Evolutionary conservation across 2,329 filamentous ascomycete species (phyloP).

Genomic region (Epichloe hybrida): DNA sequence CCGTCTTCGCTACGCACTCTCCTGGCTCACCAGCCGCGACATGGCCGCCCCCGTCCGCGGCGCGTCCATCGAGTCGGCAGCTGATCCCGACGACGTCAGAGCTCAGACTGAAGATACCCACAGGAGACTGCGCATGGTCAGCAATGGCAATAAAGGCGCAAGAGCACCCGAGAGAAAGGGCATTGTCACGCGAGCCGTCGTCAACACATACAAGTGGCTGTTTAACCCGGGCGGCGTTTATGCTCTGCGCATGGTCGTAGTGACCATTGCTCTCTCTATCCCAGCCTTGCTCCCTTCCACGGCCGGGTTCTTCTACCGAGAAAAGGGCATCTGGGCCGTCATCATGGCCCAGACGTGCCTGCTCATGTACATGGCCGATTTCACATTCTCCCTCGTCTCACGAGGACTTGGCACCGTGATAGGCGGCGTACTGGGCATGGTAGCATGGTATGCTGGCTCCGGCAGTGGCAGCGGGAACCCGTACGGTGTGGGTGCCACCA

Average conservation of each 20-base stretch:
- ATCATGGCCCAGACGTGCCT: conserved; percentile 37
- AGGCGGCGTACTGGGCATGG: conserved; percentile 32
- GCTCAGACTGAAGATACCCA: conserved; percentile 22
- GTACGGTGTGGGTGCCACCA: conserved; percentile 33
- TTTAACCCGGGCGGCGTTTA: conserved; percentile 30
- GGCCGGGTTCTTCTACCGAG: conserved; percentile 36
- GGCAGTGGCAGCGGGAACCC: conserved; percentile 33
- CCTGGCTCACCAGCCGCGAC: conserved; percentile 22
- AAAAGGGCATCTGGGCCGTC: conserved; percentile 38
- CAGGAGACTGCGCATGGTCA: conserved; percentile 21
- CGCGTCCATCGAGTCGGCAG: conserved; percentile 6
- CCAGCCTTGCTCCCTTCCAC: conserved; percentile 27
- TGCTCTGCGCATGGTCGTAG: conserved; percentile 32
- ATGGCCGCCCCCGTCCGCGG: conserved; percentile 9
- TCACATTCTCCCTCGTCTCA: conserved; percentile 29
- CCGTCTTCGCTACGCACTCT: conserved; percentile 23
- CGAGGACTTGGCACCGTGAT: conserved; percentile 29
- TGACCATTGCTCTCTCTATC: conserved; percentile 30
- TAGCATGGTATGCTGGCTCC: conserved; percentile 38
- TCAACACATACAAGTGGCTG: conserved; percentile 26
- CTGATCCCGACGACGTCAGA: conserved; percentile 11
- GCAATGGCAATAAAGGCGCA: conserved; percentile 11
- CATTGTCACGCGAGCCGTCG: conserved; percentile 11
- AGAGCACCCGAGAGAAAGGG: conserved; percentile 8
- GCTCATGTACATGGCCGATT: conserved; percentile 36